Evolutionary conservation across 2,329 filamentous ascomycete genomes (phyloP), one percentile per base, ranked within the genome.

Genomic region (Elsinoe necatrix): DNA sequence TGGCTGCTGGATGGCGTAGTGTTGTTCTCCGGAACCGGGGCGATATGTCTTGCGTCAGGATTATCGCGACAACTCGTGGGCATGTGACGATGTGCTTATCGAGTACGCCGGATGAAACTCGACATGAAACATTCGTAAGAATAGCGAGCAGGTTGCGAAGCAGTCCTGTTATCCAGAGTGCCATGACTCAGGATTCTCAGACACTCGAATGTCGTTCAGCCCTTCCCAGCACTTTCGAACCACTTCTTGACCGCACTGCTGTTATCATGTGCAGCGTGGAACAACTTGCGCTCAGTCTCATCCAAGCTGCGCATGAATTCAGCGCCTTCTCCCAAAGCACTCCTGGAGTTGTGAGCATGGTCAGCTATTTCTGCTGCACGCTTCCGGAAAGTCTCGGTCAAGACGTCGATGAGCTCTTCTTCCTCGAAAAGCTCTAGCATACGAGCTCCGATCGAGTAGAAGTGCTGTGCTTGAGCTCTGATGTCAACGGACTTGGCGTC

Each of bases 341-440:
- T 62, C 8, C 85, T 83, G 2, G 86, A 86, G 71, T 95, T 95
- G 63, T 91, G 83, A 1, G 91, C 92, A 68, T 95, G 89, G 67
- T 97, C 82, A 4, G 87, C 87, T 52, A 97, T 88, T 61, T 95
- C 89, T 1, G 82, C 80, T 0, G 90, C 88, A 48, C 93, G 79
- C 51, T 81, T 79, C 62, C 91, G 89, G 72, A 95, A 97, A 0
- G 89, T 90, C 75, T 86, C 73, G 42, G 67, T 73, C 51, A 78
- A 60, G 12, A 77, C 82, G 61, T 88, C 83, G 16, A 81, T 78
- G 68, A 87, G 80, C 57, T 89, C 87, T 57, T 96, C 84, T 69
- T 95, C 91, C 58, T 96, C 91, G 60, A 95, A 95, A 0, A 98
- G 72, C 58, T 96, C 91, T 60, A 97, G 76, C 71, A 96, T 90